Base-by-base conservation (phyloP, 441 rosid genomes). In the Pelargonium exstipulatum region DNA sequence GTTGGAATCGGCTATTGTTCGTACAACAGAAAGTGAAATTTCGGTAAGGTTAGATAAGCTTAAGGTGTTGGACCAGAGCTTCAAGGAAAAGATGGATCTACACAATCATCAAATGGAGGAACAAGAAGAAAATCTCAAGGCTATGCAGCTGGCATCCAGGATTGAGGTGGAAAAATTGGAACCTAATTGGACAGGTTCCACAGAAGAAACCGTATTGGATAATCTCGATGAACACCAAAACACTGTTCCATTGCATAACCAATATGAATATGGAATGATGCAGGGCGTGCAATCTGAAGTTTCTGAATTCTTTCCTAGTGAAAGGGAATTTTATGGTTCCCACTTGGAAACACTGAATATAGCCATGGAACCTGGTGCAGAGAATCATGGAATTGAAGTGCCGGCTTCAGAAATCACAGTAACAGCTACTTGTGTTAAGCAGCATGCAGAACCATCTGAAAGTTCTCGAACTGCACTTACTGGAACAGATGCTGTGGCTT, bases 41-140 rank as follows among this genome's bases (percentile, higher is more conserved):
- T 48, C 17, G 5, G 53, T 48, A n/a, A 48, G 16, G 53, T 48
- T 48, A 48, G 53, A 48, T 48, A 48, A 13, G 53, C 53, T 48
- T 13, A 48, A 48, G 53, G 53, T 12, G 53, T 48, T 48, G 16
- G 53, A 48, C 6, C 14, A 48, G 16, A 48, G 17, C 16, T 48
- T 48, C 53, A 48, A 48, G 53, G 53, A 48, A 48, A 48, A 48
- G 53, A 48, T 48, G 17, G 53, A 48, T 48, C 53, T 13, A 48
- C 53, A 48, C 53, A 48, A 48, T 2, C 53, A 6, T 48, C 16
- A 13, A 48, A 48, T 48, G 53, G 16, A 13, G 53, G 16, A 48
- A 48, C 53, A 9, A 2, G 46, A 48, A 48, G 53, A 48, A 48
- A n/a, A 48, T 48, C 14, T 48, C 53, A 48, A 48, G 53, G 53